A percentile compares a stretch with the other conserved stretches of the same genome.
These are phyloP conservation scores for Candida maris DNA, from an alignment of 805 yeast species.

Conservation along the genomic window DNA sequence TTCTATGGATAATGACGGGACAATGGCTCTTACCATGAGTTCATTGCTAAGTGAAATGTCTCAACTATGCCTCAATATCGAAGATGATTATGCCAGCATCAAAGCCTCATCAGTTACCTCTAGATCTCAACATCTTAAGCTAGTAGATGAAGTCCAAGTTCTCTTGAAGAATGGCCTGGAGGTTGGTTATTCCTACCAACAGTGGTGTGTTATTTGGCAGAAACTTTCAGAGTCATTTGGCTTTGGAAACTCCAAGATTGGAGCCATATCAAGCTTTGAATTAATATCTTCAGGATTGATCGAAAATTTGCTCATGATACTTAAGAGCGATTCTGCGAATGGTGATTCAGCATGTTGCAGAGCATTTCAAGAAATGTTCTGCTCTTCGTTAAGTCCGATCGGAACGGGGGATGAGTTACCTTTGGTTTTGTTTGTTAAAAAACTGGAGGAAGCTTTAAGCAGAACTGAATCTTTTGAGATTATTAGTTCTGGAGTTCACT, in stretches of 20 bases:
- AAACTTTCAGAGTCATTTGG: conserved; percentile 35
- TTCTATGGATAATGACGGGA: conserved; percentile 22
- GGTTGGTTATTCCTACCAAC: conserved; percentile 25
- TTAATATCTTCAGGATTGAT: conserved; percentile 66
- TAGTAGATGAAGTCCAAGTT: conserved; percentile 26
- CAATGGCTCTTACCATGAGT: conserved; percentile 10
- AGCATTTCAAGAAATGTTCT: conserved; percentile 45
- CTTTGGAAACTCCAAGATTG: conserved; percentile 12
- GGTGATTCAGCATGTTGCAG: conserved; percentile 32
- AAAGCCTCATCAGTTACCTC: conserved; percentile 19
- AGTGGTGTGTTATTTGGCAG: conserved; percentile 36
- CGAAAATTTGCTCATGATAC: conserved; percentile 36
- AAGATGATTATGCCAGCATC: conserved; percentile 20
- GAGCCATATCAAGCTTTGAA: conserved; percentile 66
- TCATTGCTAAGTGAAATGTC: conserved; percentile 14
- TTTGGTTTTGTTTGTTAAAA: conserved; percentile 45
- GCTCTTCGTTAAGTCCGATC: conserved; percentile 28
- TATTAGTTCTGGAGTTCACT: conserved; percentile 40
- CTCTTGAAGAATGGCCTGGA: conserved; percentile 21
- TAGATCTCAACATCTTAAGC: conserved; percentile 27
- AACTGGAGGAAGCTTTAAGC: conserved; percentile 69
- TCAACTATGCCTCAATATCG: conserved; percentile 18
- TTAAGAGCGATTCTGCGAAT: conserved; percentile 27
- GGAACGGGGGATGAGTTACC: conserved; percentile 33
- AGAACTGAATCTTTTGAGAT: conserved; percentile 73